Base-by-base conservation (phyloP, 1,284 basidiomycete species). In the Austropuccinia psidii region DNA sequence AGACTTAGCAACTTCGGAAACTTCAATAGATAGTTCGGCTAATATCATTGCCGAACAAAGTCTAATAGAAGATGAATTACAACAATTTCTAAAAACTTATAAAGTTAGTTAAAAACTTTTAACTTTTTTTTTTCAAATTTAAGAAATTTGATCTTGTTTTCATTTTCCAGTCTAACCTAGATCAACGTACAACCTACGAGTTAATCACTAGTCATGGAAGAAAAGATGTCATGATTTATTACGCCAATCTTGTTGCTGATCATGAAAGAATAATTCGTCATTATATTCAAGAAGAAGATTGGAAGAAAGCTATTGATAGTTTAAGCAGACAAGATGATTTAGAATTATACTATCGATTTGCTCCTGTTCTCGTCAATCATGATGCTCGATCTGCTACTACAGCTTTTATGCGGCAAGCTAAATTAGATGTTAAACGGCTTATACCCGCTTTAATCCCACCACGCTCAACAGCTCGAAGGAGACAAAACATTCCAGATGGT, bases 281-380 rank as follows among this genome's bases (percentile, higher is more conserved):
- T 79, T 95, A 91, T 88, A 84, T 98, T 52, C 84, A 90, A 60
- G 90, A 95, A 80, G 91, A 94, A 80, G 85, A 93, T 74, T 99
- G 95, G 95, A 78, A 84, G 24, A 90, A 93, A 78, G 95, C 93
- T 0, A 89, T 98, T 70, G 90, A 93, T 62, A 85, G 89, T 8
- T 85, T 98, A 75, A 92, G 87, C 77, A 85, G 90, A 64, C 82
- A 79, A 76, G 75, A 78, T 9, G 69, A 77, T 21, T 74, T 91
- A n/a, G 91, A 93, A 66, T 83, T 96, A 11, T 98, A 98, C 81
- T 98, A 98, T 82, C 89, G 89, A 52, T 96, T 93, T 80, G 90
- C 91, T 0, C 85, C 92, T 5, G 87, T 91, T 0, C 86, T 99
- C 24, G 89, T 97, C 83, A 87, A 89, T 7, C 87, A 94, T 78